Conservation (phyloP, 192 early-diverging fungal genomes). For the Mortierella alpina region DNA sequence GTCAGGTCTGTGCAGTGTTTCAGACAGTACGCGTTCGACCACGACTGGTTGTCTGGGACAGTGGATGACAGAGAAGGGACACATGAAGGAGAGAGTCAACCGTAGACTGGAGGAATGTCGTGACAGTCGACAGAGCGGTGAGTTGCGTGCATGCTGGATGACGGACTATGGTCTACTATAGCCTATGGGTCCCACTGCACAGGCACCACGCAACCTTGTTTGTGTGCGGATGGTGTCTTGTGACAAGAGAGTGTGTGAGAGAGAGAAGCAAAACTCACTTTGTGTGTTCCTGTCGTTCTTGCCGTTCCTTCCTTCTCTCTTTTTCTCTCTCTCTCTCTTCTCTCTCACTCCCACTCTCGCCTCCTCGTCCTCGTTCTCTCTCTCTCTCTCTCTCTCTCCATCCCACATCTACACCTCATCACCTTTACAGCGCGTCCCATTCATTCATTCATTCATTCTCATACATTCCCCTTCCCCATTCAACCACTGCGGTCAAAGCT, state of each 20-base stretch:
- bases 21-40: no score
- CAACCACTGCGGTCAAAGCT: background rate
- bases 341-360: background rate
- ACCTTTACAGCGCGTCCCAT: no score
- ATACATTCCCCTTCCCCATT: background rate
- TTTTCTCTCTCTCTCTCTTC: background rate
- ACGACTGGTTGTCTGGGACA: no score
- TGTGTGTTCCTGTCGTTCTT: background rate
- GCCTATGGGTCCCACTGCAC: no score
- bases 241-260: background rate
- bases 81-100: no score
- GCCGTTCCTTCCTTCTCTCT: background rate
- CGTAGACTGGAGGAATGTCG: no score
- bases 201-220: no score
- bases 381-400: background rate
- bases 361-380: conserved; percentile 1
- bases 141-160: background rate
- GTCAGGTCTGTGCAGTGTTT: no score
- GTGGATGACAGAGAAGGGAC: no score
- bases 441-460: background rate
- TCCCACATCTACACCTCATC: background rate
- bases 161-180: no score
- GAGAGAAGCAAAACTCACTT: conserved; percentile 1
- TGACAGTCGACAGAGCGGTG: background rate
- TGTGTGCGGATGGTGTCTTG: no score